These are phyloP conservation scores for Aureobasidium sp. DNA, from an alignment of 2,329 filamentous ascomycete genomes.

Conservation along the genomic window DNA sequence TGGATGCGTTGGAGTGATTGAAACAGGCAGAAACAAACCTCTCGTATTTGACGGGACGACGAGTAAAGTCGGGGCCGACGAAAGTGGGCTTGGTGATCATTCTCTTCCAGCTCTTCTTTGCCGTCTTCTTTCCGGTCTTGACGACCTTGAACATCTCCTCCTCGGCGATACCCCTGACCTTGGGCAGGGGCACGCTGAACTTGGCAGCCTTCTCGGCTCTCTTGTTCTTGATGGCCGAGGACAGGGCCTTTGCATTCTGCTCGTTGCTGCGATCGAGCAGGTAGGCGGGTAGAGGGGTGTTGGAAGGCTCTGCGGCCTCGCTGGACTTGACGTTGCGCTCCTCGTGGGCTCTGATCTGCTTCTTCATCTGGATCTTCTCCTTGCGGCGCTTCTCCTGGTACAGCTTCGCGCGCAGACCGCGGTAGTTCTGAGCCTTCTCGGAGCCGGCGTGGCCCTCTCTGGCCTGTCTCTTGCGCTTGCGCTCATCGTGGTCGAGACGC, in stretches of 20 bases:
- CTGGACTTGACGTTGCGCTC: slow-evolving; percentile 88
- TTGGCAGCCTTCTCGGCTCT: slow-evolving; percentile 86
- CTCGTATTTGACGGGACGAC: slow-evolving; percentile 73
- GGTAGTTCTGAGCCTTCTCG: slow-evolving; percentile 85
- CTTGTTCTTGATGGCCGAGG: slow-evolving; percentile 90
- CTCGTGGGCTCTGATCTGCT: slow-evolving; percentile 89
- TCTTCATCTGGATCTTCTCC: slow-evolving; percentile 98
- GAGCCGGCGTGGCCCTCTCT: slow-evolving; percentile 83
- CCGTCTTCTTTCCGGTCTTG: slow-evolving; percentile 89
- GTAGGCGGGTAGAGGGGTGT: slow-evolving; percentile 81
- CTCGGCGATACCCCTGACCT: slow-evolving; percentile 86
- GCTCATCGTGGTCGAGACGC: slow-evolving; percentile 76
- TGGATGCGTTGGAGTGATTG: background rate
- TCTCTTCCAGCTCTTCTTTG: slow-evolving; percentile 72
- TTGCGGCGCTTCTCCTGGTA: slow-evolving; percentile 88
- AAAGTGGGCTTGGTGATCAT: slow-evolving; percentile 71
- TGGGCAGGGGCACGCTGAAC: slow-evolving; percentile 85
- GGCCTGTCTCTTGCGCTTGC: slow-evolving; percentile 74
- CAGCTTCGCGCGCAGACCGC: slow-evolving; percentile 84
- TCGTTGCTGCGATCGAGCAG: slow-evolving; percentile 74
- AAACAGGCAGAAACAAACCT: background rate
- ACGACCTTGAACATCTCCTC: slow-evolving; percentile 97
- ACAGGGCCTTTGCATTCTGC: slow-evolving; percentile 64
- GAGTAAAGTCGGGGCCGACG: slow-evolving; percentile 82
- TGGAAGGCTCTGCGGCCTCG: slow-evolving; percentile 66